phyloP scores from a whole-genome alignment of 176 grass and related monocot species.

The Carex cristatella region DNA sequence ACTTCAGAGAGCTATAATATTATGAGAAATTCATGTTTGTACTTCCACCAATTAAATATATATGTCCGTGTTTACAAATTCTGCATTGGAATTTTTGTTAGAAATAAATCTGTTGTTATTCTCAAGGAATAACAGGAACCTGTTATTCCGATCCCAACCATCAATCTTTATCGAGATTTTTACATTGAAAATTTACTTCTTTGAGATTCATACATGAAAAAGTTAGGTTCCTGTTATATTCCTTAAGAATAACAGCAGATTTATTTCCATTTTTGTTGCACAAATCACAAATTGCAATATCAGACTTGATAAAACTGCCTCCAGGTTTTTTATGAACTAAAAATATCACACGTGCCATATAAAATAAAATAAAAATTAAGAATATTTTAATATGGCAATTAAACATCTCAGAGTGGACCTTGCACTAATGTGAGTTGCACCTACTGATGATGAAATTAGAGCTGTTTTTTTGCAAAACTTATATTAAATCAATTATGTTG shows the following conservation, averaged over 20 bases:
- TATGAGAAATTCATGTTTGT: background rate
- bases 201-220: too few relatives aligned
- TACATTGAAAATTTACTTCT: too few relatives aligned
- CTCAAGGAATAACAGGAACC: too few relatives aligned
- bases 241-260: too few relatives aligned
- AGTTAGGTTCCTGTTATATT: too few relatives aligned
- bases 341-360: background rate
- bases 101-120: too few relatives aligned
- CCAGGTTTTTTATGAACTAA: background rate
- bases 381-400: background rate
- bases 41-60: background rate
- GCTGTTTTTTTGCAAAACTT: background rate
- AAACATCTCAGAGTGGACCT: background rate
- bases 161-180: too few relatives aligned
- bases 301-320: background rate
- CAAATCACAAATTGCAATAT: background rate
- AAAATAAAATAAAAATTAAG: background rate
- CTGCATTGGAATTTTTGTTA: background rate
- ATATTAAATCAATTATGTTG: background rate
- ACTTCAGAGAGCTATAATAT: background rate
- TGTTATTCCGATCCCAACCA: too few relatives aligned
- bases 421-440: background rate
- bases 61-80: background rate
- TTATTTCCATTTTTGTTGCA: background rate
- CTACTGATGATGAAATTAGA: constrained; percentile 7